These are phyloP conservation scores for Botrytis elliptica DNA, from an alignment of 2,329 filamentous ascomycete genomes.

Conservation along the genomic window DNA sequence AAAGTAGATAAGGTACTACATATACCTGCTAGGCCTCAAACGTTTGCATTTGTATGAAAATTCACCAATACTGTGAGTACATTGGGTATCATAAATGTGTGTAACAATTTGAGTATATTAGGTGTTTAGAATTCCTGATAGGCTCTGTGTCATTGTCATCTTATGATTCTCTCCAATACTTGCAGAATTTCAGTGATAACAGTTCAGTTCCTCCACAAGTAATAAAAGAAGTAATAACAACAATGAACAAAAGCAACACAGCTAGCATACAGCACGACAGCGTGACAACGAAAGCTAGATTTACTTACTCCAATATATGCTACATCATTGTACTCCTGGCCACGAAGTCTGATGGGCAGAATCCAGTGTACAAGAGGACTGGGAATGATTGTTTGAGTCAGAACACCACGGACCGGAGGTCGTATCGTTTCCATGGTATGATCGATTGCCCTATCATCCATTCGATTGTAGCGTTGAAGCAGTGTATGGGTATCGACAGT, in stretches of 20 bases:
- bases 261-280: neutral
- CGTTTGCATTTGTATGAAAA: neutral
- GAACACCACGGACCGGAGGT: conserved; percentile 63
- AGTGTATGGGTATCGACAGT: conserved; percentile 45
- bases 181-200: neutral
- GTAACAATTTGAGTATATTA: neutral
- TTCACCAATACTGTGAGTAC: neutral
- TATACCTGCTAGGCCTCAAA: neutral
- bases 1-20: neutral
- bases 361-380: conserved; percentile 76
- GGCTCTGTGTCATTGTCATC: neutral
- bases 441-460: conserved; percentile 39
- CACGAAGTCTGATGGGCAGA: conserved; percentile 74
- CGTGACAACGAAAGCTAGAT: conserved; percentile 22
- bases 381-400: conserved; percentile 74
- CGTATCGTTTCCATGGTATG: conserved; percentile 37
- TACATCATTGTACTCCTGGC: conserved; percentile 71
- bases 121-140: neutral
- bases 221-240: neutral
- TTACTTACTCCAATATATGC: conserved; percentile 76
- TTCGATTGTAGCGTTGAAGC: conserved; percentile 40
- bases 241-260: neutral
- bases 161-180: neutral
- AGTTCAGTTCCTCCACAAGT: neutral
- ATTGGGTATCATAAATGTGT: neutral